Base-by-base conservation (phyloP, 1,284 basidiomycete species). In the Apiotrichum gamsii region DNA sequence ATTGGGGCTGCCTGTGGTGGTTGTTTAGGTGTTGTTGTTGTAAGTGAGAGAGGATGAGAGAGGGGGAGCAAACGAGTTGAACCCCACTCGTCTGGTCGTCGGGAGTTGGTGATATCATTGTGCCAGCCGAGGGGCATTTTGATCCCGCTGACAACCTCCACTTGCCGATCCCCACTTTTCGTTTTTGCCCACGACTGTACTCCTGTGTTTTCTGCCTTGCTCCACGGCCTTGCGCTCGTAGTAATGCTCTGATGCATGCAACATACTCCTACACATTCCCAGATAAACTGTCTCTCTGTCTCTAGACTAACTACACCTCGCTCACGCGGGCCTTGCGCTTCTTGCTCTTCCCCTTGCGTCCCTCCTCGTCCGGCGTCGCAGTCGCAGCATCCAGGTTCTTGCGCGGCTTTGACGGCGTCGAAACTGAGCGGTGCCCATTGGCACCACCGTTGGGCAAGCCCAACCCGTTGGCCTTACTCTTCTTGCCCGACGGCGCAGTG, bases 1-100 rank as follows among this genome's bases (percentile, higher is more conserved):
- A 91, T 90, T 32, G 33, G 42, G 45, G 9, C n/a, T n/a, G n/a
- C n/a, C n/a, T n/a, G 6, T n/a, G 29, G 9, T 21, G 8, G 29
- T 8, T 4, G 28, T 29, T 15, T 13, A 5, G 5, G 25, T 4
- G 24, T 11, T 28, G 25, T 28, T 28, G 25, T 28, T 28, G 8
- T 28, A 11, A 11, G 6, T 11, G 25, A 28, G 25, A 6, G 25
- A 28, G 11, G 25, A 28, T 6, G 25, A 28, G 11, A 28, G 25
- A 28, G 25, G 25, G 11, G 8, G 25, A 28, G n/a, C n/a, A n/a
- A n/a, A n/a, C n/a, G n/a, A n/a, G n/a, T n/a, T n/a, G n/a, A n/a
- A n/a, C n/a, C n/a, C n/a, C n/a, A n/a, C n/a, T n/a, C n/a, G n/a
- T n/a, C n/a, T n/a, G n/a, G n/a, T n/a, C n/a, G n/a, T n/a, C n/a